Conservation (phyloP, 2,329 filamentous ascomycete genomes). For the Sclerotinia sclerotiorum region DNA sequence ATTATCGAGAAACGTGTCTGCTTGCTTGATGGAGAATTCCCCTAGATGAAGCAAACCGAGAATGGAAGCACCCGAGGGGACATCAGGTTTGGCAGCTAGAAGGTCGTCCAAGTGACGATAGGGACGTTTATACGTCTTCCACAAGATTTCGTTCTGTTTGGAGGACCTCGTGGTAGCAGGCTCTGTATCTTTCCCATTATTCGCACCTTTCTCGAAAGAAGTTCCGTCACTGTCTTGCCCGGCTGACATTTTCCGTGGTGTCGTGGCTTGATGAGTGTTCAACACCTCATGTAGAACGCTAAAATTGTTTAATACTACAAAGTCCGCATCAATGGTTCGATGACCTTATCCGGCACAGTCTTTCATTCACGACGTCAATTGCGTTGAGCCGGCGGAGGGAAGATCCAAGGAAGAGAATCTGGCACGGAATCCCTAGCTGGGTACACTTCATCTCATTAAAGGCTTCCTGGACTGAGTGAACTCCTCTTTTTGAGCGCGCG, state of each 20-base stretch:
- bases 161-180: neutral
- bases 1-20: constrained; percentile 9
- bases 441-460: neutral
- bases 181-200: neutral
- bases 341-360: neutral
- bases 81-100: neutral
- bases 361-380: too few species aligned
- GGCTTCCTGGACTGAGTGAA: neutral
- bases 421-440: neutral
- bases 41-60: constrained; percentile 8
- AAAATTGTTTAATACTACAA: neutral
- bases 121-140: neutral
- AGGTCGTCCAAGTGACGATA: constrained; percentile 6
- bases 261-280: neutral
- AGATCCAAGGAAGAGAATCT: neutral
- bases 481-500: neutral
- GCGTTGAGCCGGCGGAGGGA: neutral
- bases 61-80: neutral
- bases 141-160: neutral
- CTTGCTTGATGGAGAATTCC: neutral
- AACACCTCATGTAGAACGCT: neutral
- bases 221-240: neutral
- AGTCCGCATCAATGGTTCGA: neutral
- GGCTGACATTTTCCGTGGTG: neutral
- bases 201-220: neutral